Evolutionary conservation across 1,284 basidiomycete species (phyloP).

Genomic region (Neonothopanus nambi): DNA sequence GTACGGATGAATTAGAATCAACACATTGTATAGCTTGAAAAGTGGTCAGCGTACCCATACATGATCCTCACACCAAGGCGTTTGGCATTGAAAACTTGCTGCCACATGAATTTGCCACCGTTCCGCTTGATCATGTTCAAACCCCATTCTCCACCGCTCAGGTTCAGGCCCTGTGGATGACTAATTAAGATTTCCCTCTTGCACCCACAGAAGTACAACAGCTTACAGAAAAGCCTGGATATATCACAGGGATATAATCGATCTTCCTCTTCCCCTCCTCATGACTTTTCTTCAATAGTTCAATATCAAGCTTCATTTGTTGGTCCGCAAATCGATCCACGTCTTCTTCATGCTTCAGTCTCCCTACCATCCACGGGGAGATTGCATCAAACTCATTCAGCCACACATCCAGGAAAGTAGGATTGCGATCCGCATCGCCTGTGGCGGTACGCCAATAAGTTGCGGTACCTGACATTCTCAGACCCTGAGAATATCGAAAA

Average conservation of each 20-base stretch:
- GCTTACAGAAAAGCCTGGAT: constrained; percentile 75
- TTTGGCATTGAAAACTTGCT: constrained; percentile 66
- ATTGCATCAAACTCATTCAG: constrained; percentile 73
- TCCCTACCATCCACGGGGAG: constrained; percentile 75
- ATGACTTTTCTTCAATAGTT: constrained; percentile 52
- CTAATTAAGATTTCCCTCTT: constrained; percentile 3
- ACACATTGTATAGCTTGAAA: background rate
- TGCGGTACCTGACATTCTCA: constrained; percentile 39
- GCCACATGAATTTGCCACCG: constrained; percentile 75
- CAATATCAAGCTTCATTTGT: constrained; percentile 61
- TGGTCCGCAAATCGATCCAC: constrained; percentile 60
- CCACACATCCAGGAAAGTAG: constrained; percentile 64
- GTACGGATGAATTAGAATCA: background rate
- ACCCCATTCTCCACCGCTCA: constrained; percentile 64
- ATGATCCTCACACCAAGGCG: constrained; percentile 62
- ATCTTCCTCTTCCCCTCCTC: constrained; percentile 50
- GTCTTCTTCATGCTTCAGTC: constrained; percentile 55
- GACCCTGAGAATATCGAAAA: background rate
- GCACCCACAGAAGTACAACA: background rate
- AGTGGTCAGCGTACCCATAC: constrained; percentile 35
- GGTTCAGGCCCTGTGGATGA: constrained; percentile 56
- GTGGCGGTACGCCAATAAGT: constrained; percentile 69
- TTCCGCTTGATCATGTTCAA: constrained; percentile 67
- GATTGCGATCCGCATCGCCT: constrained; percentile 65
- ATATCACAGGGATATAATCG: constrained; percentile 74